phyloP scores from a whole-genome alignment of 768 basidiomycete species.

The Boletus sp. region DNA sequence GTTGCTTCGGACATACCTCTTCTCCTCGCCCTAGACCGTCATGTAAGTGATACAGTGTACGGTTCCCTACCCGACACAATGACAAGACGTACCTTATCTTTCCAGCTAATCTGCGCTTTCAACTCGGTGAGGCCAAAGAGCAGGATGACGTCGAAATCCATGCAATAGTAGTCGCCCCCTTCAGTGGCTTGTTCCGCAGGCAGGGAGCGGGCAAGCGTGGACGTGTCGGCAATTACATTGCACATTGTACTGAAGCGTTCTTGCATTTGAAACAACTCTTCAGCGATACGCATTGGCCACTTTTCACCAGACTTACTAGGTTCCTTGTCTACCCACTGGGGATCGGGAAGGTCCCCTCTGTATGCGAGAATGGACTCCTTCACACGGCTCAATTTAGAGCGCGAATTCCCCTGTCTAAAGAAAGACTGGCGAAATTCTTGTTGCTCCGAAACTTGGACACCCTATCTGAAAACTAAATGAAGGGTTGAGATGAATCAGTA shows the following conservation, averaged over 20 bases:
- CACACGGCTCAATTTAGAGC: not conserved
- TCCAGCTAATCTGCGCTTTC: slow-evolving; percentile 46
- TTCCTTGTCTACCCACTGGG: slow-evolving; percentile 14
- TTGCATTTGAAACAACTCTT: not conserved
- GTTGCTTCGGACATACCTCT: slow-evolving; percentile 1
- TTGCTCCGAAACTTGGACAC: slow-evolving; percentile 17
- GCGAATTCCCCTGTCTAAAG: not conserved
- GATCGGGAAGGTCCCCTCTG: slow-evolving; percentile 8
- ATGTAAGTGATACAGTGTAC: not conserved
- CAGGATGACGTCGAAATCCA: slow-evolving; percentile 36
- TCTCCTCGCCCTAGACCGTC: slow-evolving; percentile 14
- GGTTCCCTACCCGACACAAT: not conserved
- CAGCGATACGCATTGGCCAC: not conserved
- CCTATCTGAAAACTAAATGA: not conserved
- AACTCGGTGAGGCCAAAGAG: slow-evolving; percentile 44
- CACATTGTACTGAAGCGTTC: slow-evolving; percentile 14
- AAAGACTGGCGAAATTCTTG: slow-evolving; percentile 20
- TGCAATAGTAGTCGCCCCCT: slow-evolving; percentile 11
- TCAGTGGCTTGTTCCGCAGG: not conserved
- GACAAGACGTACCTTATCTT: slow-evolving; percentile 21
- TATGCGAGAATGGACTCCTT: slow-evolving; percentile 13
- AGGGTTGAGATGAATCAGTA: too few relatives aligned
- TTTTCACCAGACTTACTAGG: not conserved
- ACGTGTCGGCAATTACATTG: slow-evolving; percentile 9
- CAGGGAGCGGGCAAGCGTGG: slow-evolving; percentile 1